Percentiles rank a stretch among this genome's conserved stretches.
Evolutionary conservation across 306 rosid genomes (phyloP).

Genomic region (Quercus glauca): DNA sequence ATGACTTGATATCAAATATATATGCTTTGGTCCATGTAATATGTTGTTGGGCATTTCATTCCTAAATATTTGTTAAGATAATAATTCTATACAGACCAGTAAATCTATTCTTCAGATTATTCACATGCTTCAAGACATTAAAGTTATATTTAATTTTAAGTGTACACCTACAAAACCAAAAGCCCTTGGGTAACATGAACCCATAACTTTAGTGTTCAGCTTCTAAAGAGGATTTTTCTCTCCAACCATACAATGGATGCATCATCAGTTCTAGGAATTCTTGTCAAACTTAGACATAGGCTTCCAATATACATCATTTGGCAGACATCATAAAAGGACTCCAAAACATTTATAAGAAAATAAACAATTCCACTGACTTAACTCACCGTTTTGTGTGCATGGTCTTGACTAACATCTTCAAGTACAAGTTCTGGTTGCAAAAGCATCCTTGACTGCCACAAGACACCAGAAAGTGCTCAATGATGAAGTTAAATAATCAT

Average conservation of each 20-base stretch:
- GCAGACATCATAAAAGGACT: background rate
- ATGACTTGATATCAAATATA: too few relatives aligned
- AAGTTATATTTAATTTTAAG: too few relatives aligned
- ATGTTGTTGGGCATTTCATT: too few relatives aligned
- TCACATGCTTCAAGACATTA: too few relatives aligned
- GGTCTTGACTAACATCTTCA: conserved; percentile 98
- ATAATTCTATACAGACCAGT: too few relatives aligned
- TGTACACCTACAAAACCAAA: background rate
- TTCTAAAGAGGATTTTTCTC: background rate
- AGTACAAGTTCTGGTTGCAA: conserved; percentile 89
- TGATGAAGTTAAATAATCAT: background rate
- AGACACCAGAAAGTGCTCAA: background rate
- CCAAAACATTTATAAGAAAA: conserved; percentile 2
- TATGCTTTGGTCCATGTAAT: too few relatives aligned
- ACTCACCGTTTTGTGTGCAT: conserved; percentile 93
- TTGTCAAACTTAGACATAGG: background rate
- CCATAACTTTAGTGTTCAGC: background rate
- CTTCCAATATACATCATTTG: background rate
- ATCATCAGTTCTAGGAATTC: background rate
- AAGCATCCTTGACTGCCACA: conserved; percentile 79
- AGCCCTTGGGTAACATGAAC: background rate
- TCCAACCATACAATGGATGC: background rate
- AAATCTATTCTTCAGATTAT: too few relatives aligned
- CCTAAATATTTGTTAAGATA: too few relatives aligned
- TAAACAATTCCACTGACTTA: background rate